Base-by-base conservation (phyloP, 2,329 filamentous ascomycete genomes). In the Hypocrella siamensis region DNA sequence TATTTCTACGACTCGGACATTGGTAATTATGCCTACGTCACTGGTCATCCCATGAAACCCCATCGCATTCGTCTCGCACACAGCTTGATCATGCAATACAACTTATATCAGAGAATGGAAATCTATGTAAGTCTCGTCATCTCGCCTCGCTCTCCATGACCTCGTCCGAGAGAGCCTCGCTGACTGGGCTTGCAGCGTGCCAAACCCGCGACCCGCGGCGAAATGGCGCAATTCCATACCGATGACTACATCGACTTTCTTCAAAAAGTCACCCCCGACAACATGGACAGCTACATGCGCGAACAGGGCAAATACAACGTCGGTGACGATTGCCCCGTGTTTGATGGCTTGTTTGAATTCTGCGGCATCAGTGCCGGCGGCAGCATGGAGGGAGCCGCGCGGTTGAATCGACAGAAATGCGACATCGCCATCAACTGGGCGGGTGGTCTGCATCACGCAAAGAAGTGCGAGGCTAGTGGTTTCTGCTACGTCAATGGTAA, bases 1-100 rank as follows among this genome's bases (percentile, higher is more conserved):
- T 96, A 96, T 61, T 96, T 96, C 57, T 96, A 96, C 67, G 88
- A 96, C 52, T 92, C 83, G 3, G 88, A 96, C 59, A 90, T 96
- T 51, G 88, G 88, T 42, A 96, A 96, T 57, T 96, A 94, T 63
- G 86, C 88, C 52, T 96, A 96, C 51, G 84, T 93, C 35, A 85
- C 84, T 39, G 85, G 84, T 15, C 90, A 98, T 63, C 90, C 90
- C 26, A 98, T 98, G 90, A 98, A 98, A 58, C 90, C 90, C 40
- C 93, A 93, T 70, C 79, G 90, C 16, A 78, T 98, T 46, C 84
- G 86, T 15, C 62, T 98, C 42, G 92, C 90, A 31, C 93, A 98
- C 56, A 90, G 92, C 48, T 69, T 98, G 43, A 85, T 98, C 34
- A 80, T 96, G 66, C 85, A 90, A 36, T 96, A 96, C 61, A 84